A percentile compares a stretch with the other conserved stretches of the same genome.
phyloP scores from a whole-genome alignment of 2,329 filamentous ascomycete species.

The Epichloe gansuensis region DNA sequence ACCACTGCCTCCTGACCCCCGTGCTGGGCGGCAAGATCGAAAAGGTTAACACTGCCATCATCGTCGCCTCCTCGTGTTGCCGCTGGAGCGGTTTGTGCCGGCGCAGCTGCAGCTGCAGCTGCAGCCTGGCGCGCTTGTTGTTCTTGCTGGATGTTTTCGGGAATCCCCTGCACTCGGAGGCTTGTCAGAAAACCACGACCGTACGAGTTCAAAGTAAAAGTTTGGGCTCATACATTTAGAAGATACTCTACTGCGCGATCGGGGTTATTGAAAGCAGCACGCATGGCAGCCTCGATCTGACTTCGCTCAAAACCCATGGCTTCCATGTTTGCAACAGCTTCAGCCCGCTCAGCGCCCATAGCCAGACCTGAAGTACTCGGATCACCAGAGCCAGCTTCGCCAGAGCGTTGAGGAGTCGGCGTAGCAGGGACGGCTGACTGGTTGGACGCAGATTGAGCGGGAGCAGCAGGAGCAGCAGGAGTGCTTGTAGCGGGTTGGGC shows the following conservation, averaged over 20 bases:
- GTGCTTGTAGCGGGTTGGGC: constrained; percentile 45
- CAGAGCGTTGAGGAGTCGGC: constrained; percentile 38
- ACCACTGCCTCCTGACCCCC: constrained; percentile 31
- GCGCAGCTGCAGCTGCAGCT: constrained; percentile 31
- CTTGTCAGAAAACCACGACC: neutral
- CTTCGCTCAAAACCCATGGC: constrained; percentile 87
- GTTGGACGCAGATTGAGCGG: constrained; percentile 28
- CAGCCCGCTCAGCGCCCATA: constrained; percentile 70
- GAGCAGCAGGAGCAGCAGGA: constrained; percentile 40
- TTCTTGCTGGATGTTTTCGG: constrained; percentile 67
- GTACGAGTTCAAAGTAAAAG: neutral
- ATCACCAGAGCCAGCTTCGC: constrained; percentile 27
- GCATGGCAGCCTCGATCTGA: constrained; percentile 88
- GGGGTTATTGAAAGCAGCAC: constrained; percentile 92
- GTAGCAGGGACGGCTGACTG: constrained; percentile 39
- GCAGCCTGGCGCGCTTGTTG: constrained; percentile 39
- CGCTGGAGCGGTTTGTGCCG: constrained; percentile 14
- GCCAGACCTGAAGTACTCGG: constrained; percentile 63
- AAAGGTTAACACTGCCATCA: constrained; percentile 71
- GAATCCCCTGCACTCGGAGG: constrained; percentile 58
- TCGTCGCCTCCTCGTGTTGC: constrained; percentile 37
- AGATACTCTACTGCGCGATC: constrained; percentile 96
- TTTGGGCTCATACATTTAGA: constrained; percentile 51
- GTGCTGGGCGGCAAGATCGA: constrained; percentile 80
- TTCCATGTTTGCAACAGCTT: constrained; percentile 85